Evolutionary conservation across 306 rosid genomes (phyloP).

Genomic region (Sechiopsis laciniata): DNA sequence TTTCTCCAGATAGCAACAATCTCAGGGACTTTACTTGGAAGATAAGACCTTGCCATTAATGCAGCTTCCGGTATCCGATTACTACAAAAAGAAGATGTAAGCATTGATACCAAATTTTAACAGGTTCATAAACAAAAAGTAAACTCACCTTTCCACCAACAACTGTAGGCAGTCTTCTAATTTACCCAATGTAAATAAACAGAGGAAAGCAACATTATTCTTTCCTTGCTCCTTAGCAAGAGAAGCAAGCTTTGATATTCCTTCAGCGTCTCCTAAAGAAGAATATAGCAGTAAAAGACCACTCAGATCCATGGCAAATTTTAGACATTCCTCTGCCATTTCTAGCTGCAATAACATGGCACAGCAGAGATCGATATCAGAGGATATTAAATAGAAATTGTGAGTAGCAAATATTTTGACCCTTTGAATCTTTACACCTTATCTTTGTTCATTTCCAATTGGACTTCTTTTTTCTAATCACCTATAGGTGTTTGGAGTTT

Average conservation of each 20-base stretch:
- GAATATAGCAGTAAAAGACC: conserved; percentile 94
- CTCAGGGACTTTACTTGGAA: conserved; percentile 95
- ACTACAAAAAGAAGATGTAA: conserved; percentile 39
- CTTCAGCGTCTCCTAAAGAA: conserved; percentile 96
- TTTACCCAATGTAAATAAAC: conserved; percentile 90
- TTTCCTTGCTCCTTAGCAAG: conserved; percentile 98
- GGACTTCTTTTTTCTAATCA: too few species aligned
- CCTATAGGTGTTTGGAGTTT: too few species aligned
- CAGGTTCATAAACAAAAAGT: conserved; percentile 12
- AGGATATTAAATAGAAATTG: not conserved
- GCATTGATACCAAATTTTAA: not conserved
- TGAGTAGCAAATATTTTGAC: too few species aligned
- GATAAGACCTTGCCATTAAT: conserved; percentile 95
- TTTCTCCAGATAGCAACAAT: conserved; percentile 86
- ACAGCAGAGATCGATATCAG: conserved; percentile 12
- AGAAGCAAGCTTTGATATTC: conserved; percentile 70
- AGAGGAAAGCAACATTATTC: conserved; percentile 94
- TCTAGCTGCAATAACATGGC: conserved; percentile 63
- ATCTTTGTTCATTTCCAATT: too few species aligned
- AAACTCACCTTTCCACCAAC: conserved; percentile 75
- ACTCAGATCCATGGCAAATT: conserved; percentile 90
- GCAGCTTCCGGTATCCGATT: conserved; percentile 99
- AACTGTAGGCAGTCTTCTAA: conserved; percentile 95
- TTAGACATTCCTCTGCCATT: conserved; percentile 95
- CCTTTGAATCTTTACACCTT: too few species aligned